phyloP scores from a whole-genome alignment of 2,329 filamentous ascomycete genomes.

The Calonectria pseudoturangicola region DNA sequence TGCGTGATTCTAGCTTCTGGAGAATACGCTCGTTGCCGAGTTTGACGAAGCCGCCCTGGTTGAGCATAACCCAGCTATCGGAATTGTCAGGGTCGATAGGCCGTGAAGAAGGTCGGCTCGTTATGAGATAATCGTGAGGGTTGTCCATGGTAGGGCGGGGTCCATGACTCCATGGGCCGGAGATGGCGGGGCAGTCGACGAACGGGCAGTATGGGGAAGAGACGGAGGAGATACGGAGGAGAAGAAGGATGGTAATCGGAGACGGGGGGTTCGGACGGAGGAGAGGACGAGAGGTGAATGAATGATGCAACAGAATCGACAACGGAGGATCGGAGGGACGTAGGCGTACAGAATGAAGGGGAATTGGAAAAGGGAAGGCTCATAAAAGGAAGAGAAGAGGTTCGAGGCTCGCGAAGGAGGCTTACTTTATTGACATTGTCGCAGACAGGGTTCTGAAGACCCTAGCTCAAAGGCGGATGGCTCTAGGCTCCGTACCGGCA shows the following conservation, averaged over 20 bases:
- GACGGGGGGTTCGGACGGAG: conserved; percentile 31
- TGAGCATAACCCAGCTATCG: conserved; percentile 92
- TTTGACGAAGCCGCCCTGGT: conserved; percentile 85
- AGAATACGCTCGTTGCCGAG: conserved; percentile 89
- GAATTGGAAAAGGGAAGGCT: conserved; percentile 49
- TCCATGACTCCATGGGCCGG: conserved; percentile 60
- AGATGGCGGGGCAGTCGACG: conserved; percentile 54
- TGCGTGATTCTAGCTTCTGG: conserved; percentile 86
- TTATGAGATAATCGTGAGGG: conserved; percentile 64
- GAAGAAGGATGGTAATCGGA: conserved; percentile 32
- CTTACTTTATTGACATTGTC: conserved; percentile 75
- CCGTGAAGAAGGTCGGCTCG: conserved; percentile 58
- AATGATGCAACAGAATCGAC: conserved; percentile 29
- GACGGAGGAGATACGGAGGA: conserved; percentile 35
- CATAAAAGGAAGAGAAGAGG: conserved; percentile 50
- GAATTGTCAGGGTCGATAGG: conserved; percentile 71
- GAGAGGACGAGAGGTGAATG: conserved; percentile 23
- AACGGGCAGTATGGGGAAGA: conserved; percentile 43
- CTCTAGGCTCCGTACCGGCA: conserved; percentile 56
- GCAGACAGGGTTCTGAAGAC: conserved; percentile 60
- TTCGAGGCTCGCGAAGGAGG: conserved; percentile 58
- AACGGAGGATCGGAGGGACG: conserved; percentile 34
- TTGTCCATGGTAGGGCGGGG: conserved; percentile 63
- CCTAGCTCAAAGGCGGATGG: conserved; percentile 58
- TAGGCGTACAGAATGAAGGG: conserved; percentile 45